A percentile compares a stretch with the other conserved stretches of the same genome.
Evolutionary conservation across 371 early-diverging fungal species (phyloP).

Genomic region (Lichtheimia ornata): DNA sequence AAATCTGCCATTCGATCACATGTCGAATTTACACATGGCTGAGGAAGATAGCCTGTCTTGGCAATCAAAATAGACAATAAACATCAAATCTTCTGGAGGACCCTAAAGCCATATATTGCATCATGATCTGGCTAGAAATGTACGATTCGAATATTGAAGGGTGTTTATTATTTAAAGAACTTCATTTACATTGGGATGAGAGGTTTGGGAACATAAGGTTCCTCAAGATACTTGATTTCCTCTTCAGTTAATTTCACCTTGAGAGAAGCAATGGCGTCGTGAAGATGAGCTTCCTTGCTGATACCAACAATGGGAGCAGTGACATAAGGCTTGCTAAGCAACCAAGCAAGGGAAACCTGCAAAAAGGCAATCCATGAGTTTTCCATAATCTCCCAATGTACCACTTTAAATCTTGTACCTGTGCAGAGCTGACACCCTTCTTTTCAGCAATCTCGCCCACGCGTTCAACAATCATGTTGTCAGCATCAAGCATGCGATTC

Average conservation of each 20-base stretch:
- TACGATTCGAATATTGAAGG: too few species aligned
- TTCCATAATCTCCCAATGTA: too few species aligned
- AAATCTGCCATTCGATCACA: too few species aligned
- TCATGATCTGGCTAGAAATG: too few species aligned
- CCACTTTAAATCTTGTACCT: slow-evolving; percentile 15
- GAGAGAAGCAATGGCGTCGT: slow-evolving; percentile 29
- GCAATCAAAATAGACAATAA: too few species aligned
- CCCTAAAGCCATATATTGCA: too few species aligned
- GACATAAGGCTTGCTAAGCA: slow-evolving; percentile 32
- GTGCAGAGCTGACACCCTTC: slow-evolving; percentile 29
- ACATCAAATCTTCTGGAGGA: too few species aligned
- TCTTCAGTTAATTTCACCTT: slow-evolving; percentile 30
- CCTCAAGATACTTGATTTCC: slow-evolving; percentile 32
- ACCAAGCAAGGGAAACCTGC: slow-evolving; percentile 50
- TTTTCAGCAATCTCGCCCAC: slow-evolving; percentile 46
- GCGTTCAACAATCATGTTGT: slow-evolving; percentile 31
- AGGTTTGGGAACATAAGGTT: slow-evolving; percentile 18
- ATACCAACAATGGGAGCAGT: slow-evolving; percentile 47
- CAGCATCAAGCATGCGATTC: neutral
- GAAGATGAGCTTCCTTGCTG: slow-evolving; percentile 29
- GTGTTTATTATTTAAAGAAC: too few species aligned
- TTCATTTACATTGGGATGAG: too few species aligned
- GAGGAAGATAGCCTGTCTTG: too few species aligned
- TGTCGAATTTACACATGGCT: too few species aligned
- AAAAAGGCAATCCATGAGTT: too few species aligned